Evolutionary conservation across 768 basidiomycete species (phyloP), one percentile per base, ranked within the genome.

Genomic region (Tubosaeta brunneosetosa): DNA sequence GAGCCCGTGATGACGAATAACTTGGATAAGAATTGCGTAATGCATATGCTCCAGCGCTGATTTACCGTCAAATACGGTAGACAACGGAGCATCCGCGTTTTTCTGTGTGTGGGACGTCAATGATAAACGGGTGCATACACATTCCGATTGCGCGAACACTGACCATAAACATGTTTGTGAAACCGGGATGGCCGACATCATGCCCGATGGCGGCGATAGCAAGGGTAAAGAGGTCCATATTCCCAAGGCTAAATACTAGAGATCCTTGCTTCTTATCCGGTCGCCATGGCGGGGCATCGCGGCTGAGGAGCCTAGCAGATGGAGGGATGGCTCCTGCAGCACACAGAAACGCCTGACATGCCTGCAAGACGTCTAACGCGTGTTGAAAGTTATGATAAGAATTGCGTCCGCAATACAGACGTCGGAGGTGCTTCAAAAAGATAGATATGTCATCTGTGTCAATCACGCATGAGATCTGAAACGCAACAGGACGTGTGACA

Each of bases 341-440:
- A 43, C 78, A 79, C 25, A 99, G 76, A 72, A 94, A 97, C 19
- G 81, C 83, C 62, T 97, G 92, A 4, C 84, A 82, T 0, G 94
- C 94, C 65, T 99, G 97, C 19, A 98, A 79, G 14, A 98, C 97
- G 68, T 99, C 97, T 40, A 97, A 75, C 1, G 94, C 97, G 71
- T 99, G 97, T 55, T 91, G 85, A 66, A 95, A 98, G 65, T 98
- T 99, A 77, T 99, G 97, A 69, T 99, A 99, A 26, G 88, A 86
- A 71, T 97, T 97, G 52, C 86, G 84, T 47, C 81, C 78, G 55
- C 94, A 88, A 68, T 99, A 99, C 47, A 95, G 85, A 27, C 83
- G 82, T n/a, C 87, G 83, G n/a, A 98, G 80, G 58, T 95, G 91
- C 59, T 83, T 82, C 37, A 99, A 77, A 61, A 98, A 87, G 10